These are phyloP conservation scores for Fusarium humuli DNA, from an alignment of 2,329 filamentous ascomycete species.

Conservation along the genomic window DNA sequence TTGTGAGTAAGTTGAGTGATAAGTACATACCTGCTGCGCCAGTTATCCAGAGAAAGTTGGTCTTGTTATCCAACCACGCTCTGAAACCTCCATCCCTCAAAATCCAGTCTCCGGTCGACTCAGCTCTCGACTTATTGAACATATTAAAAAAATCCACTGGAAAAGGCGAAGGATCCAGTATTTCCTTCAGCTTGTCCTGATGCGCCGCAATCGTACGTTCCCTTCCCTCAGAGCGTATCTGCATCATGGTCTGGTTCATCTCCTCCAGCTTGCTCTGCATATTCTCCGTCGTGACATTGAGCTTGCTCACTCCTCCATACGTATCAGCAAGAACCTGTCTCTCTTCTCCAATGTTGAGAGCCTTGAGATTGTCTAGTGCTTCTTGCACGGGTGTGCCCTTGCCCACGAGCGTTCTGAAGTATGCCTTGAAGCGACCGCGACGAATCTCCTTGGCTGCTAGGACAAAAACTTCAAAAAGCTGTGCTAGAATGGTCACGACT, in stretches of 20 bases:
- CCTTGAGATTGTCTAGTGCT: conserved; percentile 55
- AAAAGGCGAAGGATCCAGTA: conserved; percentile 57
- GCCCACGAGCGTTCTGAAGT: conserved; percentile 55
- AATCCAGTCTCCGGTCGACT: conserved; percentile 61
- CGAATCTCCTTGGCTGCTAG: conserved; percentile 57
- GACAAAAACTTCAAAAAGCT: conserved; percentile 59
- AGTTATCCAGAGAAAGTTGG: conserved; percentile 57
- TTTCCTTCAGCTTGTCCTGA: conserved; percentile 54
- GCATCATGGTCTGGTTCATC: conserved; percentile 52
- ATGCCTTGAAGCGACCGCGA: conserved; percentile 56
- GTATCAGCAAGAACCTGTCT: conserved; percentile 59
- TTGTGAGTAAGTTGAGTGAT: neutral
- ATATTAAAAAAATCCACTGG: conserved; percentile 57
- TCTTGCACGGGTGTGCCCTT: conserved; percentile 55
- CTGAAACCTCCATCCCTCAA: conserved; percentile 54
- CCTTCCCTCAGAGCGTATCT: conserved; percentile 51
- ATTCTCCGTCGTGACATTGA: conserved; percentile 53
- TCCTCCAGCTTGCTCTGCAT: conserved; percentile 52
- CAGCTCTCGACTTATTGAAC: conserved; percentile 55
- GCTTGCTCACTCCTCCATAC: conserved; percentile 52
- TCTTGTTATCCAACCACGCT: conserved; percentile 54
- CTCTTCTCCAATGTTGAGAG: conserved; percentile 56
- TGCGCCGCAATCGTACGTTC: conserved; percentile 50
- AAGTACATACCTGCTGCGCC: conserved; percentile 55
- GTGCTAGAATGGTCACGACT: conserved; percentile 56